Evolutionary conservation across 169 alveolate species (phyloP).

Genomic region (Perkinsus olseni): DNA sequence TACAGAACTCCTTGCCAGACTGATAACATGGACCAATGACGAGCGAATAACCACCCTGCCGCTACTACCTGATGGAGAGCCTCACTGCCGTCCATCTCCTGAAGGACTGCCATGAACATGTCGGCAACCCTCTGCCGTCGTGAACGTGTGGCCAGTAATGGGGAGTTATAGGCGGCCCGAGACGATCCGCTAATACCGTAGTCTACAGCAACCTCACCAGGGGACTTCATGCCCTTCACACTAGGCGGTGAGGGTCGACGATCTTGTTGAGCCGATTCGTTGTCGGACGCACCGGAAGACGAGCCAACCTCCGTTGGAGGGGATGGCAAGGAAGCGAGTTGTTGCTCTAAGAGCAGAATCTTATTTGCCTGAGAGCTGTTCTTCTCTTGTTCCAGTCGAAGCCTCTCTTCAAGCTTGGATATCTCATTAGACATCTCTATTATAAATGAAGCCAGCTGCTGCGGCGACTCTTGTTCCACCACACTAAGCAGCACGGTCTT

Average conservation of each 20-base stretch:
- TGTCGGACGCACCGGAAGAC: not conserved
- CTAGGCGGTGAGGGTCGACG: not conserved
- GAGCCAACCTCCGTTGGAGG: not conserved
- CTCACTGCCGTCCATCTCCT: too few species aligned
- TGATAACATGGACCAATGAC: too few species aligned
- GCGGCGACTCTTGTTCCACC: not conserved
- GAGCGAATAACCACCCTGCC: too few species aligned
- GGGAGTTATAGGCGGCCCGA: not conserved
- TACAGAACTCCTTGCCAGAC: too few species aligned
- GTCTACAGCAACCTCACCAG: not conserved
- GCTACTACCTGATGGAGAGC: too few species aligned
- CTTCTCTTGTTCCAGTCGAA: not conserved
- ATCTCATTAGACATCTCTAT: not conserved
- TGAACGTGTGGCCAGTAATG: not conserved
- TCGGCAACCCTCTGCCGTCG: not conserved
- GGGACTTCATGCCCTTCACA: not conserved
- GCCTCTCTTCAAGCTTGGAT: not conserved
- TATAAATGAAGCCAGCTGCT: not conserved
- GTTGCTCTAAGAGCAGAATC: not conserved
- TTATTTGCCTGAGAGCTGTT: not conserved
- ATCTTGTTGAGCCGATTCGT: not conserved
- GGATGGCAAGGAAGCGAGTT: not conserved
- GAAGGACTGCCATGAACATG: not conserved
- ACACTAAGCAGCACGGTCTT: not conserved
- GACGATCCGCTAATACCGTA: not conserved